Conservation (phyloP, 805 yeast genomes). For the Teunomyces pallodes region DNA sequence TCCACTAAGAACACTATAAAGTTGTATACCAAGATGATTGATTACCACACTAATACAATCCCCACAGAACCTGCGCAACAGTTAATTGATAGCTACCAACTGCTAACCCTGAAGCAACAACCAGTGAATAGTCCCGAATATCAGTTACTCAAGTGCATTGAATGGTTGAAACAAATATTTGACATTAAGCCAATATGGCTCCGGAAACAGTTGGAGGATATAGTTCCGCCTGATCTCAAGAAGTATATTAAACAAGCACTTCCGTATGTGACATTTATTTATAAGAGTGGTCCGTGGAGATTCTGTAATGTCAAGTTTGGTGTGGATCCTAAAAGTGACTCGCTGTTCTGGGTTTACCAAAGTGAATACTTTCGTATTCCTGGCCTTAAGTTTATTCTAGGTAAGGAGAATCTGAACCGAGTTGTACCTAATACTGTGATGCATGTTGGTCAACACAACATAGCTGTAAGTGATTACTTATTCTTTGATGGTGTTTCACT, state of each 20-base stretch:
- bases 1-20: slow-evolving; percentile 45
- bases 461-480: slow-evolving; percentile 35
- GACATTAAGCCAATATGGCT: slow-evolving; percentile 81
- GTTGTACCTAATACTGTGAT: slow-evolving; percentile 27
- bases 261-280: slow-evolving; percentile 80
- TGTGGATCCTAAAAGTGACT: slow-evolving; percentile 64
- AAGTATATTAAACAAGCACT: slow-evolving; percentile 66
- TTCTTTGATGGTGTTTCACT: slow-evolving; percentile 69
- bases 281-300: slow-evolving; percentile 93
- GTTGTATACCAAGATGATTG: slow-evolving; percentile 52
- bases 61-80: slow-evolving; percentile 53
- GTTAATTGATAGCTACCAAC: slow-evolving; percentile 34
- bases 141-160: slow-evolving; percentile 42
- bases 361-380: slow-evolving; percentile 76
- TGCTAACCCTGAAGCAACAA: slow-evolving; percentile 32
- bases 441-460: slow-evolving; percentile 8
- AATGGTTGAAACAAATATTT: slow-evolving; percentile 49
- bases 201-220: slow-evolving; percentile 62
- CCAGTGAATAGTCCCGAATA: slow-evolving; percentile 29
- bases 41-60: slow-evolving; percentile 40
- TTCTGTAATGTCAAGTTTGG: slow-evolving; percentile 80
- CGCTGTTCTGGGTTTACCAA: slow-evolving; percentile 63
- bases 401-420: slow-evolving; percentile 10
- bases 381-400: slow-evolving; percentile 19
- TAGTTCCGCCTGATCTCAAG: slow-evolving; percentile 47